These are phyloP conservation scores for Glycine soja DNA, from an alignment of 306 rosid species.

Conservation along the genomic window DNA sequence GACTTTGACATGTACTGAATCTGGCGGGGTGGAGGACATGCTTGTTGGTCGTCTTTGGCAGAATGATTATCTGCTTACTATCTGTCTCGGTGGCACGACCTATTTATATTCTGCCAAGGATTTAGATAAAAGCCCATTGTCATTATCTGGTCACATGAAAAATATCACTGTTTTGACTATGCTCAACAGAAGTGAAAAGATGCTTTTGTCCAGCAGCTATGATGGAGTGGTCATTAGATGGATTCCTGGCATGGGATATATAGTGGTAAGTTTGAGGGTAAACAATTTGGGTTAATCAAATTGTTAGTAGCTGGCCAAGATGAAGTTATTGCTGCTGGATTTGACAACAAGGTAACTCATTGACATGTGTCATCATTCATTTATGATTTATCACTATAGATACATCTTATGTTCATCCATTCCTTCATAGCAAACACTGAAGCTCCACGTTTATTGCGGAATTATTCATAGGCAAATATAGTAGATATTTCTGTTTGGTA, in stretches of 20 bases:
- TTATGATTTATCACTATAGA: neutral
- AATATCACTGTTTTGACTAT: constrained; percentile 75
- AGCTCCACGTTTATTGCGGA: constrained; percentile 7
- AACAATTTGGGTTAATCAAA: constrained; percentile 81
- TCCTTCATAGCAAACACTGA: constrained; percentile 21
- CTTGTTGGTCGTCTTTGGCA: constrained; percentile 95
- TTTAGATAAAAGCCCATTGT: constrained; percentile 71
- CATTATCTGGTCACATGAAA: constrained; percentile 89
- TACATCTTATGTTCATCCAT: neutral
- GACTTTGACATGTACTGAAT: constrained; percentile 66
- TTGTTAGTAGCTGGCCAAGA: constrained; percentile 74
- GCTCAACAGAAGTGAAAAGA: constrained; percentile 68
- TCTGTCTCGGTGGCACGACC: constrained; percentile 90
- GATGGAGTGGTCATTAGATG: constrained; percentile 90
- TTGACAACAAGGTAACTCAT: constrained; percentile 85
- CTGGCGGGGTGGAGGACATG: constrained; percentile 95
- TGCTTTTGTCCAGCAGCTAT: constrained; percentile 88
- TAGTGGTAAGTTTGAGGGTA: constrained; percentile 74
- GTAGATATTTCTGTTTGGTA: constrained; percentile 18
- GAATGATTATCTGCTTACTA: constrained; percentile 76
- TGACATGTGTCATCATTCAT: constrained; percentile 3
- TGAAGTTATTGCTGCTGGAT: constrained; percentile 83
- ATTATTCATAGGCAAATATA: constrained; percentile 1
- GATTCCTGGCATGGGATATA: constrained; percentile 83
- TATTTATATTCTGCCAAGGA: constrained; percentile 72